Evolutionary conservation across 768 basidiomycete genomes (phyloP).

Genomic region (Trametes gibbosa): DNA sequence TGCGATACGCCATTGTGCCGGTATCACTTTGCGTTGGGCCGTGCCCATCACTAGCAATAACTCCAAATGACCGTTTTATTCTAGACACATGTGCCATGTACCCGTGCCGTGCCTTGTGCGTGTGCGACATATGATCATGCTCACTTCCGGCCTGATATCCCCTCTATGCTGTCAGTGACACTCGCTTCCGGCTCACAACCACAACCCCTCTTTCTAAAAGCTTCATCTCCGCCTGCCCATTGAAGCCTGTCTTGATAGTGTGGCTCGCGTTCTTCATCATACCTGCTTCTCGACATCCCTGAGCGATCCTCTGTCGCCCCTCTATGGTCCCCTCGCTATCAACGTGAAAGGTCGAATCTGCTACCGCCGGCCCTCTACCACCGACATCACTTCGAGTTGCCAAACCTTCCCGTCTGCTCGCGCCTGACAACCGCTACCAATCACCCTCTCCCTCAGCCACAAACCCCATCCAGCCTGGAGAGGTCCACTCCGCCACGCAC

Average conservation of each 20-base stretch:
- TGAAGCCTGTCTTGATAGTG: not conserved
- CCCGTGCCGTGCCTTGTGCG: not conserved
- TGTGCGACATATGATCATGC: slow-evolving; percentile 11
- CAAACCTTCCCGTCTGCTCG: too few species aligned
- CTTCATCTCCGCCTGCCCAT: slow-evolving; percentile 2
- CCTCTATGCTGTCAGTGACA: not conserved
- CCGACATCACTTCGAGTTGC: slow-evolving; percentile 1
- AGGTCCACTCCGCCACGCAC: not conserved
- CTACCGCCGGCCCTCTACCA: slow-evolving; percentile 2
- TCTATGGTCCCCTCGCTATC: slow-evolving; percentile 4
- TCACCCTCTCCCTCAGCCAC: slow-evolving; percentile 3
- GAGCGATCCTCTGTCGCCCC: slow-evolving; percentile 8
- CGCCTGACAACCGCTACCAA: slow-evolving; percentile 1
- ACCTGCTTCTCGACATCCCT: not conserved
- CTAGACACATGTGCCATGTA: not conserved
- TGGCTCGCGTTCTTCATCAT: slow-evolving; percentile 2
- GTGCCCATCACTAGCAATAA: not conserved
- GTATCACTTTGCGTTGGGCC: not conserved
- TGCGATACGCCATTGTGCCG: not conserved
- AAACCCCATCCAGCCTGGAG: slow-evolving; percentile 1
- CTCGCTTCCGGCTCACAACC: not conserved
- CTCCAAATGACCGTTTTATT: too few species aligned
- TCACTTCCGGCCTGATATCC: not conserved
- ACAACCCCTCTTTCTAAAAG: not conserved
- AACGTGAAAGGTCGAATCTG: not conserved